Conservation (phyloP, 148 eudicot species). For the Nyssa sinensis region DNA sequence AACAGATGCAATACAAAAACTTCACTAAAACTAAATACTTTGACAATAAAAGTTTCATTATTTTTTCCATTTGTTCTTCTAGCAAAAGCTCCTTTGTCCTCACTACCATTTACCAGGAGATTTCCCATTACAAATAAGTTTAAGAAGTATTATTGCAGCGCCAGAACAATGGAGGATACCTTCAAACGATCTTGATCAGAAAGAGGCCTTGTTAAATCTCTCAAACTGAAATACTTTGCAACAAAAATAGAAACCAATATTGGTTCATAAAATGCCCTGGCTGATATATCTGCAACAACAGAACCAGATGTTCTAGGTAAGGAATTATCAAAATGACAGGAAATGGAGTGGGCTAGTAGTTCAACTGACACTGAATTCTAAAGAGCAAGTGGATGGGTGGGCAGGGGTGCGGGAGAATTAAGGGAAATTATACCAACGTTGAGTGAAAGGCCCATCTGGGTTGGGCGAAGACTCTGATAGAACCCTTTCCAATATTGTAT, state of each 20-base stretch:
- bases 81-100: background rate
- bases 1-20: no score
- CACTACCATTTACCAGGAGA: no score
- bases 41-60: background rate
- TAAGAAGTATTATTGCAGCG: no score
- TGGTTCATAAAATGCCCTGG: conserved; percentile 64
- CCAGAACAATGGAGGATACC: conserved; percentile 34
- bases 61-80: no score
- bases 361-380: no score
- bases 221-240: conserved; percentile 26
- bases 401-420: no score
- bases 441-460: conserved; percentile 86
- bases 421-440: conserved; percentile 52
- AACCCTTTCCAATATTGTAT: conserved; percentile 76
- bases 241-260: conserved; percentile 46
- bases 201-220: conserved; percentile 38
- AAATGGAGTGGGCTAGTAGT: background rate
- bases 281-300: conserved; percentile 62
- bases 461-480: conserved; percentile 78
- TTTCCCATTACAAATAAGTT: no score
- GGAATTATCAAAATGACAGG: background rate
- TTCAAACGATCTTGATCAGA: conserved; percentile 52
- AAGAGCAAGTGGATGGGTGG: no score
- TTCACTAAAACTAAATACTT: no score
- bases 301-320: background rate